These are phyloP conservation scores for Dothistroma pini DNA, from an alignment of 2,329 filamentous ascomycete genomes.

Conservation along the genomic window DNA sequence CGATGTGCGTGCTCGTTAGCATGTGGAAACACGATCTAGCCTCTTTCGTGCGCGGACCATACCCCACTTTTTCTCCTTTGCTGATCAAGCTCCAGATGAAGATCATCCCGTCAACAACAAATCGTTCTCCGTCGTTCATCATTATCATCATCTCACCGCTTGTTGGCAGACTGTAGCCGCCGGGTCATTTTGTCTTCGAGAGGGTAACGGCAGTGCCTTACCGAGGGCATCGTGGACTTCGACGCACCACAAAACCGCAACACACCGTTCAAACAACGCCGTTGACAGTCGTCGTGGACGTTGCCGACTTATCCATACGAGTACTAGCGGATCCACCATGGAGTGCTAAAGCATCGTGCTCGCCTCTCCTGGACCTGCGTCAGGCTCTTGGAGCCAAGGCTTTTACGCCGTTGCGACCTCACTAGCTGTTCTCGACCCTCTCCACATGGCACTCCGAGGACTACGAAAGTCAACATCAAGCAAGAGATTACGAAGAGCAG, in stretches of 20 bases:
- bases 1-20: background rate
- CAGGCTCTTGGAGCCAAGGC: background rate
- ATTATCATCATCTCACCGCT: too few relatives aligned
- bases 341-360: background rate
- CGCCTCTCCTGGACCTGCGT: background rate
- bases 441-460: background rate
- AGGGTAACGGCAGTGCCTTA: background rate
- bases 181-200: too few relatives aligned
- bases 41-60: background rate
- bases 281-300: background rate
- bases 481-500: slow-evolving; percentile 3
- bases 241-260: background rate
- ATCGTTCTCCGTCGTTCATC: background rate
- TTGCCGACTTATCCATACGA: background rate
- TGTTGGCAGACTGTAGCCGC: too few relatives aligned
- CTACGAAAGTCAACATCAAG: background rate
- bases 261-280: background rate
- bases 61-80: background rate
- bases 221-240: background rate
- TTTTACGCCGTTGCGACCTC: background rate
- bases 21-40: background rate
- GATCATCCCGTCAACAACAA: background rate
- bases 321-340: background rate
- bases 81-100: background rate
- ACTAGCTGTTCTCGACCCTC: background rate